Percentiles rank a stretch among this genome's conserved stretches.
Evolutionary conservation across 2,329 filamentous ascomycete species (phyloP).

Genomic region (Uncinocarpus reesii): DNA sequence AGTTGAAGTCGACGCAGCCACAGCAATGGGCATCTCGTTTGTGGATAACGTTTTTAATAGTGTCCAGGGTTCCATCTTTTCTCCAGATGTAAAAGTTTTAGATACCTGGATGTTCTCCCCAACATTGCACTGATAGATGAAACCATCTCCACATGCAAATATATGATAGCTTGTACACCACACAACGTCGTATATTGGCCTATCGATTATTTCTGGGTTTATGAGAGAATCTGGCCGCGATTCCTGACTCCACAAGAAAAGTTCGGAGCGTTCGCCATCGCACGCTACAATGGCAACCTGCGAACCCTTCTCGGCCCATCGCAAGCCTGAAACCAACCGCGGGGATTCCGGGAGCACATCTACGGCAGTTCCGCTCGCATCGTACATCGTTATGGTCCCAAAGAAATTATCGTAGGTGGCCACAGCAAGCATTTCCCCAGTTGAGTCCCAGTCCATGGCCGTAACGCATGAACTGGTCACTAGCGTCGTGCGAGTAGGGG

Average conservation of each 20-base stretch:
- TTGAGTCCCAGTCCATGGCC: conserved; percentile 38
- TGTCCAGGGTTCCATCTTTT: conserved; percentile 31
- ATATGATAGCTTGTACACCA: conserved; percentile 32
- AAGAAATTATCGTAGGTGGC: conserved; percentile 37
- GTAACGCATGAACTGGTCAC: conserved; percentile 34
- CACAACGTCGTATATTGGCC: conserved; percentile 34
- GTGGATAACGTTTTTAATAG: conserved; percentile 31
- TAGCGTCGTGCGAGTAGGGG: conserved; percentile 29
- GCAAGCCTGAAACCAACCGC: conserved; percentile 35
- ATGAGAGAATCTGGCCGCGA: conserved; percentile 31
- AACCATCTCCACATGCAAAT: conserved; percentile 34
- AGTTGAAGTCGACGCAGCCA: conserved; percentile 30
- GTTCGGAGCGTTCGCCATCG: conserved; percentile 32
- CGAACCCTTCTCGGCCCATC: conserved; percentile 33
- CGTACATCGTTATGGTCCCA: conserved; percentile 38
- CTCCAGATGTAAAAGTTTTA: conserved; percentile 27
- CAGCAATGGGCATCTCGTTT: conserved; percentile 26
- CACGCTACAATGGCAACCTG: conserved; percentile 38
- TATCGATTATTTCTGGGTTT: conserved; percentile 29
- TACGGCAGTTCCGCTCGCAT: conserved; percentile 34
- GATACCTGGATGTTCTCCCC: conserved; percentile 31
- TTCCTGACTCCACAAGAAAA: conserved; percentile 37
- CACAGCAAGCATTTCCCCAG: conserved; percentile 37
- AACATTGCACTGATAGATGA: conserved; percentile 33
- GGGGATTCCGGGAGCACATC: conserved; percentile 39